Evolutionary conservation across 2,329 filamentous ascomycete genomes (phyloP), one percentile per base, ranked within the genome.

Genomic region (Curvularia sp.): DNA sequence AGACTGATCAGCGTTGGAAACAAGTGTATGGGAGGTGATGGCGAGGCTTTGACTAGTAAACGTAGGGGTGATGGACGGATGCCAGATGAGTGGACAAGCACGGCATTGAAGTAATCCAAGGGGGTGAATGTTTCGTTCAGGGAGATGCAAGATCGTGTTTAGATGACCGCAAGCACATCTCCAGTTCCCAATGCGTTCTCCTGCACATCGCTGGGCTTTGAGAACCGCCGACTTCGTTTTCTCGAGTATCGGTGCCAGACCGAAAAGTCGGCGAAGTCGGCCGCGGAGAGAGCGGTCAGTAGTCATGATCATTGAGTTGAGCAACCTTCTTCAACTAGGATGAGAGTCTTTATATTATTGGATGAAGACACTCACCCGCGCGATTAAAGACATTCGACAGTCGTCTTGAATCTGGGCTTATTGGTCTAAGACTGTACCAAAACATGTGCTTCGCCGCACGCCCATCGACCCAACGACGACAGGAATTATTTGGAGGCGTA

Each of bases 81-180:
- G 25, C 49, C 55, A 57, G 36, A 27, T n/a, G 18, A 43, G 39
- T 12, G 25, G 27, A 19, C 55, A 57, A 12, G 10, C 23, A 15
- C 49, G 49, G 38, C 36, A 53, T 19, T 47, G 19, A 0, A 57
- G 36, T n/a, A 42, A 13, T 3, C 54, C 54, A 9, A 55, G 52
- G 19, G 49, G 28, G 12, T 57, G 42, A 7, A 34, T n/a, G 6
- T 19, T 21, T 9, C 25, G 25, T 1, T n/a, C 30, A 9, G 25
- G 39, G 2, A 41, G 39, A 36, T 57, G 43, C 30, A 30, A n/a
- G 5, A 57, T 57, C 10, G 13, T 23, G 21, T 49, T 57, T 6
- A 23, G 10, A 21, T 57, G 54, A 12, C 42, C 36, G 5, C 36
- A 53, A 5, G 15, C 23, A 13, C 54, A 57, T 18, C 38, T 27